These are phyloP conservation scores for Nitzschia putrida DNA, from an alignment of 108 stramenopile species.

Conservation along the genomic window DNA sequence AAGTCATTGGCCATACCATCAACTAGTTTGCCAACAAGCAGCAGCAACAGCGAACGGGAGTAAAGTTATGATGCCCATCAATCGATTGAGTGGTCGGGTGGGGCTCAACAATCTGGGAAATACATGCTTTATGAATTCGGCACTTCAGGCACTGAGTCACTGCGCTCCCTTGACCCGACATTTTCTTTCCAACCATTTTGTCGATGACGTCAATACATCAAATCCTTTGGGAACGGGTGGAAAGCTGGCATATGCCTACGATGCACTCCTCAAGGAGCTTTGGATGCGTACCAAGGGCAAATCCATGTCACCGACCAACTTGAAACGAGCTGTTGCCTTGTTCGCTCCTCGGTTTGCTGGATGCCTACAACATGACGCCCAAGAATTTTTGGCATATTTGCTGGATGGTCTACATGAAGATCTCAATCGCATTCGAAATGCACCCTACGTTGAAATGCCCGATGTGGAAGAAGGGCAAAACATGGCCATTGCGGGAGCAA, in stretches of 20 bases:
- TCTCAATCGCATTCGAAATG: slow-evolving; percentile 87
- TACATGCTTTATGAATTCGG: slow-evolving; percentile 96
- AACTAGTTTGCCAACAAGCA: slow-evolving; percentile 38
- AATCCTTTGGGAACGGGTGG: slow-evolving; percentile 86
- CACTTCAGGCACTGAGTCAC: slow-evolving; percentile 85
- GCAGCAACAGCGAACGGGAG: slow-evolving; percentile 12
- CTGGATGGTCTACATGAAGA: slow-evolving; percentile 96
- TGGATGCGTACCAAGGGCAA: slow-evolving; percentile 54
- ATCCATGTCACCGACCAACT: slow-evolving; percentile 50
- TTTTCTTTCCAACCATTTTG: slow-evolving; percentile 76
- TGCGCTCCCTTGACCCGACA: slow-evolving; percentile 83
- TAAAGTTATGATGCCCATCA: slow-evolving; percentile 1
- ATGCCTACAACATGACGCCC: slow-evolving; percentile 87
- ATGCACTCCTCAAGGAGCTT: slow-evolving; percentile 63
- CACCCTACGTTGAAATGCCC: slow-evolving; percentile 89
- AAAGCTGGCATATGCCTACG: slow-evolving; percentile 76
- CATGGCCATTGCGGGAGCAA: slow-evolving; percentile 64
- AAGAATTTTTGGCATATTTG: slow-evolving; percentile 90
- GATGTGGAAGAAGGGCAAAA: slow-evolving; percentile 67
- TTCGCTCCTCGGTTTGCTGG: slow-evolving; percentile 78
- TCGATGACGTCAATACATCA: slow-evolving; percentile 58
- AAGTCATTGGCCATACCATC: slow-evolving; percentile 72
- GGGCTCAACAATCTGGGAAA: slow-evolving; percentile 95
- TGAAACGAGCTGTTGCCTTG: slow-evolving; percentile 77
- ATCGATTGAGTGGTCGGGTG: slow-evolving; percentile 48